Percentiles rank a stretch among this genome's conserved stretches.
Conservation (phyloP, 163 green algal genomes). For the Scenedesmus sp. region DNA sequence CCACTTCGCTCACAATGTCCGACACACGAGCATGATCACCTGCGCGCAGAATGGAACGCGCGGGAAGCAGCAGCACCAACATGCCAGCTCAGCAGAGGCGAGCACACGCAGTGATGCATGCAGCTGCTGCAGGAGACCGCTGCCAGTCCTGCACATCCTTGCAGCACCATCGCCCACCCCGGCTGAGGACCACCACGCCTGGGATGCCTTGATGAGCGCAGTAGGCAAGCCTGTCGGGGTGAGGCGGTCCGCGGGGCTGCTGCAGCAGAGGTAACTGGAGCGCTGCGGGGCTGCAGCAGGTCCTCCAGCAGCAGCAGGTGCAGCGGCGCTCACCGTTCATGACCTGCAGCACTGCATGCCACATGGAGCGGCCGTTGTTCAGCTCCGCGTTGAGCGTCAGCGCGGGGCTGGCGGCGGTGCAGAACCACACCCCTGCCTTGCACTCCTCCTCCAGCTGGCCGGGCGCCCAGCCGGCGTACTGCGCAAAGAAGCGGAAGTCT, state of each 20-base stretch:
- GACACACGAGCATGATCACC: conserved; percentile 48
- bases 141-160: no score
- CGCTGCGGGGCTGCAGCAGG: neutral
- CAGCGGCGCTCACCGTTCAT: conserved; percentile 40
- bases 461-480: conserved; percentile 54
- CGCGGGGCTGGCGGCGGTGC: conserved; percentile 48
- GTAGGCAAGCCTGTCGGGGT: no score
- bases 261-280: no score
- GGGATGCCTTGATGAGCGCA: no score
- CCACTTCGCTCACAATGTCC: conserved; percentile 47
- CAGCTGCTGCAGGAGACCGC: no score
- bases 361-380: conserved; percentile 37
- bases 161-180: no score
- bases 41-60: neutral
- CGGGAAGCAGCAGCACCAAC: neutral
- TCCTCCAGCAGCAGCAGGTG: neutral
- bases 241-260: no score
- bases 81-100: neutral
- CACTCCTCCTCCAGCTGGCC: conserved; percentile 50
- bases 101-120: neutral
- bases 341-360: conserved; percentile 46
- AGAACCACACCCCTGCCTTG: conserved; percentile 47
- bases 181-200: no score
- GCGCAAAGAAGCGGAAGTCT: conserved; percentile 52
- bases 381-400: conserved; percentile 41